Evolutionary conservation across 2,329 filamentous ascomycete species (phyloP), one percentile per base, ranked within the genome.

Genomic region (Aureobasidium sp.): DNA sequence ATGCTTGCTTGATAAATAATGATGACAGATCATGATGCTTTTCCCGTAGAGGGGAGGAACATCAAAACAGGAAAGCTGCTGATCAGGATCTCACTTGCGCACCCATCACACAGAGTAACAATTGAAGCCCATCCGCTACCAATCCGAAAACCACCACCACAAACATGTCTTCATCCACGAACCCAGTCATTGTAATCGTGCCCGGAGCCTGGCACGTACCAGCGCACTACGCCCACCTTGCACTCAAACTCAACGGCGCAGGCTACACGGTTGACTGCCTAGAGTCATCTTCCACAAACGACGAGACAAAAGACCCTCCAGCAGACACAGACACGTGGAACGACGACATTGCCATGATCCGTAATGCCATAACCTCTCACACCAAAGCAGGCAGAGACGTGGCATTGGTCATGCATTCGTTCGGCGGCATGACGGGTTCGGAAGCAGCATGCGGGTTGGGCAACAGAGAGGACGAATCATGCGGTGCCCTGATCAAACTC

Each of bases 351-450:
- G 10, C 38, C 5, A 35, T 38, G 8, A 55, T 55, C 16, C 30
- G 41, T 8, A 55, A 57, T 27, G 60, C 66, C 48, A 58, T 66
- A 55, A 51, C 57, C 37, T 48, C 51, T 51, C 60, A 62, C 34
- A 56, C 58, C 21, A 54, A 62, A 19, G 56, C 58, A 16, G 58
- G 60, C 45, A 57, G 59, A 41, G 61, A 63, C 27, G 60, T 66
- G 6, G 47, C 64, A 16, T 40, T 67, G 0, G 58, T 62, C 8
- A 61, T 65, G 58, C 64, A 67, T 54, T 63, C 60, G 3, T 64
- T 64, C 47, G 65, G 62, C 27, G 64, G 63, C n/a, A 54, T 62
- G 11, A 55, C 58, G 3, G 63, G 61, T 21, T 57, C 53, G 34
- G 62, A 66, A 39, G 60, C 63, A 8, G 58, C 58, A 27, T 58